Evolutionary conservation across 2,329 filamentous ascomycete species (phyloP).

Genomic region (Pseudomassariella vexata): DNA sequence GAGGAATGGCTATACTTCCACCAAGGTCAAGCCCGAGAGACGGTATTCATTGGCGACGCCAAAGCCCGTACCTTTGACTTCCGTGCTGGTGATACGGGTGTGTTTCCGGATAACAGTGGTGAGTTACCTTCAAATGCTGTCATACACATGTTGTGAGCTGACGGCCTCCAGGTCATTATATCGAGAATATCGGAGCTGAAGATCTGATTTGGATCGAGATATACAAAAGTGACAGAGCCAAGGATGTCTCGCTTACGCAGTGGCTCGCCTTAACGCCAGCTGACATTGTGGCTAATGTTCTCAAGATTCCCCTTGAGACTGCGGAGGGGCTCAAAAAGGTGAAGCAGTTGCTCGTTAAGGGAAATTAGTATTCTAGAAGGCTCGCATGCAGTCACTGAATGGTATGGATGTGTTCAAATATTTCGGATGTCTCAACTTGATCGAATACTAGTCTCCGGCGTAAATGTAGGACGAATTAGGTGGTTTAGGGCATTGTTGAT

Average conservation of each 20-base stretch:
- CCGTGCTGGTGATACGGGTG: constrained; percentile 59
- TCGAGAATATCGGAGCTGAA: constrained; percentile 62
- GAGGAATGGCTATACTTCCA: constrained; percentile 71
- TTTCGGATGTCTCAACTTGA: too few species aligned
- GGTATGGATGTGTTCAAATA: too few species aligned
- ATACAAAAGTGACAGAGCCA: constrained; percentile 62
- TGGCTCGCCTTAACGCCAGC: constrained; percentile 64
- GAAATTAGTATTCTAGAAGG: too few species aligned
- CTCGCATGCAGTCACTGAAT: too few species aligned
- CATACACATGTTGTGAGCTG: neutral
- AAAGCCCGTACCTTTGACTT: constrained; percentile 64
- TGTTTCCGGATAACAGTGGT: constrained; percentile 61
- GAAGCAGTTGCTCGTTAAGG: constrained; percentile 51
- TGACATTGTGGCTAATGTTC: constrained; percentile 53
- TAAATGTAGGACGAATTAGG: too few species aligned
- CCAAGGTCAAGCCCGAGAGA: constrained; percentile 53
- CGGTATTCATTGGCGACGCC: constrained; percentile 56
- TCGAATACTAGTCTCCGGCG: too few species aligned
- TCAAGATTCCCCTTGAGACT: constrained; percentile 53
- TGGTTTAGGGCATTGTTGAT: too few species aligned
- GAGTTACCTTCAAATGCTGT: constrained; percentile 12
- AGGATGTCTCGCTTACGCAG: constrained; percentile 61
- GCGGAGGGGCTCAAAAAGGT: constrained; percentile 55
- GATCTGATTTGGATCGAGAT: constrained; percentile 64
- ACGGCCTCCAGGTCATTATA: constrained; percentile 48